Evolutionary conservation across 1,284 basidiomycete species (phyloP).

Genomic region (Heterobasidion annosum): DNA sequence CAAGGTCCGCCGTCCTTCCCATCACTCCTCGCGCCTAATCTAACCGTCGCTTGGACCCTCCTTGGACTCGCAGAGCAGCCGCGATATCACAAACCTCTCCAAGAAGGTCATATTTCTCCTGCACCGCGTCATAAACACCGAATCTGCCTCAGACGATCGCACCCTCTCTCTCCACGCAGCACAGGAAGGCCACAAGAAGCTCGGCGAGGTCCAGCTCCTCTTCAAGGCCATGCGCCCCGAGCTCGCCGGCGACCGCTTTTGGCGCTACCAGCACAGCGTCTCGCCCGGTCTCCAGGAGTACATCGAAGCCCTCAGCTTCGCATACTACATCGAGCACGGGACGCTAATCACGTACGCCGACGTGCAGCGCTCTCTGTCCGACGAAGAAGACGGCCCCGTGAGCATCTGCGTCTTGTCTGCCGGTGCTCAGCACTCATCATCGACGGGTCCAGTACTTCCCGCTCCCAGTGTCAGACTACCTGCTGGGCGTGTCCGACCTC

Average conservation of each 20-base stretch:
- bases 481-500: constrained; percentile 88
- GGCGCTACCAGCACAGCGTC: constrained; percentile 73
- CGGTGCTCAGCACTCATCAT: neutral
- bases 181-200: constrained; percentile 53
- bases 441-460: constrained; percentile 49
- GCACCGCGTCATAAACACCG: constrained; percentile 61
- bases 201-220: constrained; percentile 60
- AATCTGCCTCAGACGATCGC: constrained; percentile 28
- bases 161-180: constrained; percentile 34
- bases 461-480: constrained; percentile 73
- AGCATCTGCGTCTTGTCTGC: constrained; percentile 17
- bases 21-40: constrained; percentile 2
- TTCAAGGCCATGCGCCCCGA: constrained; percentile 61
- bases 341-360: constrained; percentile 63
- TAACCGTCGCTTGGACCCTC: constrained; percentile 4
- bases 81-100: constrained; percentile 88
- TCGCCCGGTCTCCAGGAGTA: constrained; percentile 83
- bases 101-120: constrained; percentile 94
- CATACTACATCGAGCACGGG: constrained; percentile 75
- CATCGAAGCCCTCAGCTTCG: constrained; percentile 88
- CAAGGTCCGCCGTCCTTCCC: constrained; percentile 41
- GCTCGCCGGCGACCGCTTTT: constrained; percentile 64
- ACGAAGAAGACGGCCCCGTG: constrained; percentile 44
- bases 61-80: constrained; percentile 40
- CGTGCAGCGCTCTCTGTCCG: constrained; percentile 58